Evolutionary conservation across 1,284 basidiomycete genomes (phyloP).

Genomic region (Vanrija pseudolonga): DNA sequence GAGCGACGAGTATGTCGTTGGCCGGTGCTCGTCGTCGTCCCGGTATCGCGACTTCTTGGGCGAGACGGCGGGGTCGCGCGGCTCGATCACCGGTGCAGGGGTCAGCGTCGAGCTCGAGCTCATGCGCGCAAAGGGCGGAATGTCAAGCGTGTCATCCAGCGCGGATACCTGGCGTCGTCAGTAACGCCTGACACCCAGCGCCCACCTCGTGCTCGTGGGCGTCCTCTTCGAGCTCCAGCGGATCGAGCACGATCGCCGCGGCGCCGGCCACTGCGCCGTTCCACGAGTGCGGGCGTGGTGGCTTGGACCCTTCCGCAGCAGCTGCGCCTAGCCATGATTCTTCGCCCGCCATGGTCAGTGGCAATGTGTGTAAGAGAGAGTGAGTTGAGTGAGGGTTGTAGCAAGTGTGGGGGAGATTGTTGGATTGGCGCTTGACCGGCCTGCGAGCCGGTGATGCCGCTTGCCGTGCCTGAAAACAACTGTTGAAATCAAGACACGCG

Average conservation of each 20-base stretch:
- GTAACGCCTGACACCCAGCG: background rate
- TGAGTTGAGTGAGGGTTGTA: too few relatives aligned
- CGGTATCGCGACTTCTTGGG: background rate
- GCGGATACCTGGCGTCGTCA: background rate
- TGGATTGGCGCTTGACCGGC: too few relatives aligned
- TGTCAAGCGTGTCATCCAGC: slow-evolving; percentile 1
- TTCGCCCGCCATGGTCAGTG: too few relatives aligned
- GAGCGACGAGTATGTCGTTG: slow-evolving; percentile 40
- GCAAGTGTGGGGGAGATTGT: too few relatives aligned
- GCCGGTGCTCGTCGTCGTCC: slow-evolving; percentile 3
- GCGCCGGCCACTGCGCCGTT: too few relatives aligned
- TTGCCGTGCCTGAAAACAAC: too few relatives aligned
- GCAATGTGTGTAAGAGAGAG: too few relatives aligned
- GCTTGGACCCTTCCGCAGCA: too few relatives aligned
- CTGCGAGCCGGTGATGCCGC: too few relatives aligned
- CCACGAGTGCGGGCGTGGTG: too few relatives aligned
- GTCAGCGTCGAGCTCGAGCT: background rate
- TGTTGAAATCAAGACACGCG: too few relatives aligned
- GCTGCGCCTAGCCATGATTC: too few relatives aligned
- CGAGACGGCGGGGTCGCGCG: background rate
- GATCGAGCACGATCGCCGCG: background rate
- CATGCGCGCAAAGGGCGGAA: background rate
- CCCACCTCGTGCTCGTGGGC: slow-evolving; percentile 7
- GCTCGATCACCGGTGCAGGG: background rate
- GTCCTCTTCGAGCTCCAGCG: background rate